Percentiles rank a stretch among this genome's conserved stretches.
Evolutionary conservation across 768 basidiomycete genomes (phyloP).

Genomic region (Tylopilus rubrobrunneus): DNA sequence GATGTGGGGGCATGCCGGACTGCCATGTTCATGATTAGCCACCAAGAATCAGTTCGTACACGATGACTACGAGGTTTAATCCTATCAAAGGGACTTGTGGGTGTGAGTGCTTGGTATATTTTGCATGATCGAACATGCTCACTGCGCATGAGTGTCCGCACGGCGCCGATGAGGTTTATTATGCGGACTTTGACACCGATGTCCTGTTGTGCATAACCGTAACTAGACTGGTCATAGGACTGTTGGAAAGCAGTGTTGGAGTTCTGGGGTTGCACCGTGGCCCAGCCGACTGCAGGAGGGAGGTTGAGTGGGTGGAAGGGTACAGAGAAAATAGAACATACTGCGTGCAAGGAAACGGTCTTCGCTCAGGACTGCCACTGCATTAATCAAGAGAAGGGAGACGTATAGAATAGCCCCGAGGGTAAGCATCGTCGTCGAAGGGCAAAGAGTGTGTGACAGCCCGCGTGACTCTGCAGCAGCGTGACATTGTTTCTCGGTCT

Average conservation of each 20-base stretch:
- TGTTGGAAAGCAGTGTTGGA: constrained; percentile 58
- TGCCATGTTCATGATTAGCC: constrained; percentile 30
- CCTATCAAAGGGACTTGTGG: constrained; percentile 84
- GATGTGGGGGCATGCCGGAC: constrained; percentile 10
- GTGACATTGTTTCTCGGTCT: constrained; percentile 11
- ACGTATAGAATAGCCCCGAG: constrained; percentile 82
- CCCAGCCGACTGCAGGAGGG: constrained; percentile 76
- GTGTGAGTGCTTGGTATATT: constrained; percentile 16
- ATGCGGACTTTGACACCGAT: constrained; percentile 78
- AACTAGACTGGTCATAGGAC: constrained; percentile 62
- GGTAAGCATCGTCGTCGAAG: constrained; percentile 42
- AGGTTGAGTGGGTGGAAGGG: constrained; percentile 14
- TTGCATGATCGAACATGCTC: constrained; percentile 37
- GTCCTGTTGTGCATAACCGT: constrained; percentile 52
- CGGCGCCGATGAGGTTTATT: constrained; percentile 90
- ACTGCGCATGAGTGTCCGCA: constrained; percentile 97
- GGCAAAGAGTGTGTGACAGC: constrained; percentile 15
- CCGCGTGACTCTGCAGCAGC: constrained; percentile 11
- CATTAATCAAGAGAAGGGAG: constrained; percentile 84
- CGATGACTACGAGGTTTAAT: constrained; percentile 80
- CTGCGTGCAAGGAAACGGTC: constrained; percentile 93
- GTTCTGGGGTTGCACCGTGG: constrained; percentile 59
- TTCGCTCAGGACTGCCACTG: constrained; percentile 92
- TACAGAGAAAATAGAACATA: constrained; percentile 38
- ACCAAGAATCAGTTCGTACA: constrained; percentile 78